Base-by-base conservation (phyloP, 2,329 filamentous ascomycete genomes). In the Fusarium nanum region DNA sequence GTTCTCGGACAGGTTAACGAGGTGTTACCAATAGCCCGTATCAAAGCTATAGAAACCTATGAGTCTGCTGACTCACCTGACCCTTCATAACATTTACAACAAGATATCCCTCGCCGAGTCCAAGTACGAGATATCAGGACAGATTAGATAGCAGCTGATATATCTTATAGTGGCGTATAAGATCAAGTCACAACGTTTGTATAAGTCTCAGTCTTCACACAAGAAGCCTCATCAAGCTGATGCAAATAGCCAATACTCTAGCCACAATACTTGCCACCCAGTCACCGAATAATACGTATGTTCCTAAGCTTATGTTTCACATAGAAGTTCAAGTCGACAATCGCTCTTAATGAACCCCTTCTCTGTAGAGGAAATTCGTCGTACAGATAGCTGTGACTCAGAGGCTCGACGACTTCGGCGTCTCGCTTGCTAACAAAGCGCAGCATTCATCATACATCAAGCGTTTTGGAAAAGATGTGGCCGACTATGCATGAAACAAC, bases 401-500 rank as follows among this genome's bases (percentile, higher is more conserved):
- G 44, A 47, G 13, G 18, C 40, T 48, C 18, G 34, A 65, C 46
- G 18, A 60, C 28, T 32, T 53, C 60, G 47, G 46, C 46, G 49
- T 53, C 30, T 37, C 7, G 30, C n/a, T 10, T 16, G 41, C 12
- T 22, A 65, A n/a, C 16, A 42, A 22, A 30, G 32, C 34, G 42
- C 42, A 44, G 8, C 40, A 13, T 42, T 22, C 41, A 47, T 42
- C 23, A 20, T 40, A 48, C 28, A 40, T 9, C 44, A 64, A 40
- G 13, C 10, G 20, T 30, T 53, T 52, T 52, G 22, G 53, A 65
- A 65, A 52, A 10, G 11, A 65, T 60, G 53, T 40, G 27, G 53
- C 46, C 22, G 32, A 48, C 13, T 25, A 46, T 32, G 60, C 60
- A 47, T 42, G 46, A 34, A 52, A 65, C 60, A 65, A 59, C 53